Evolutionary conservation across 148 eudicot genomes (phyloP).

Genomic region (Chenopodium album): DNA sequence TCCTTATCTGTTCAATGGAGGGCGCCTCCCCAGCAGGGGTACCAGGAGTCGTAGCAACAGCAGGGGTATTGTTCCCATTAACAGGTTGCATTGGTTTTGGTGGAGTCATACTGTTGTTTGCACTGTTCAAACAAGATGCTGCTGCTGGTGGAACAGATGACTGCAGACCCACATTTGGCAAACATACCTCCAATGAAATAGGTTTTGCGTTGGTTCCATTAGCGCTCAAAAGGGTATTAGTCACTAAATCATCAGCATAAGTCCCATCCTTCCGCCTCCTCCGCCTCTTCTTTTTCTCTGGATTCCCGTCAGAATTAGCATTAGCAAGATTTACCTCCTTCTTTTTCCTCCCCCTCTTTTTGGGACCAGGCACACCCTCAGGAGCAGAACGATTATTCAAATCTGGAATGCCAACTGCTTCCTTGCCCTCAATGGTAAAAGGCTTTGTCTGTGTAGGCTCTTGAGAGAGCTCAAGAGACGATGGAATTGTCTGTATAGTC

Average conservation of each 20-base stretch:
- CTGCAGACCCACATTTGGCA: constrained; percentile 31
- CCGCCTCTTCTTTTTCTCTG: constrained; percentile 29
- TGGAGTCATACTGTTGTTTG: constrained; percentile 25
- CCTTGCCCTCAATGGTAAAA: constrained; percentile 25
- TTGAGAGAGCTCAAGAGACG: constrained; percentile 16
- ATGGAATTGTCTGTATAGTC: constrained; percentile 3
- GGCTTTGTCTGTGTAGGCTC: not conserved
- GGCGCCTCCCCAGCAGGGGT: constrained; percentile 33
- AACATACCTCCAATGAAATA: constrained; percentile 38
- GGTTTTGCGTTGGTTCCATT: constrained; percentile 32
- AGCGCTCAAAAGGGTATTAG: constrained; percentile 12
- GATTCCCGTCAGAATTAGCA: constrained; percentile 9
- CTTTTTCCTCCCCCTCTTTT: constrained; percentile 35
- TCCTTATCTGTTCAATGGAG: constrained; percentile 46
- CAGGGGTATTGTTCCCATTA: constrained; percentile 19
- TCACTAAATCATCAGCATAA: constrained; percentile 19
- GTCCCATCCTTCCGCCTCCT: constrained; percentile 23
- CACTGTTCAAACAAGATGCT: constrained; percentile 23
- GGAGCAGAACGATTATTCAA: constrained; percentile 34
- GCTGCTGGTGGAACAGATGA: constrained; percentile 12
- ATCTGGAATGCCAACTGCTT: constrained; percentile 34
- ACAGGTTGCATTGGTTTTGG: constrained; percentile 15
- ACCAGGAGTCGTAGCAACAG: constrained; percentile 23
- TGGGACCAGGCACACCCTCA: constrained; percentile 27
- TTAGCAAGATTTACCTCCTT: constrained; percentile 15